Evolutionary conservation across 495 filamentous ascomycete species (phyloP).

Genomic region (Trichocladium antarcticum): DNA sequence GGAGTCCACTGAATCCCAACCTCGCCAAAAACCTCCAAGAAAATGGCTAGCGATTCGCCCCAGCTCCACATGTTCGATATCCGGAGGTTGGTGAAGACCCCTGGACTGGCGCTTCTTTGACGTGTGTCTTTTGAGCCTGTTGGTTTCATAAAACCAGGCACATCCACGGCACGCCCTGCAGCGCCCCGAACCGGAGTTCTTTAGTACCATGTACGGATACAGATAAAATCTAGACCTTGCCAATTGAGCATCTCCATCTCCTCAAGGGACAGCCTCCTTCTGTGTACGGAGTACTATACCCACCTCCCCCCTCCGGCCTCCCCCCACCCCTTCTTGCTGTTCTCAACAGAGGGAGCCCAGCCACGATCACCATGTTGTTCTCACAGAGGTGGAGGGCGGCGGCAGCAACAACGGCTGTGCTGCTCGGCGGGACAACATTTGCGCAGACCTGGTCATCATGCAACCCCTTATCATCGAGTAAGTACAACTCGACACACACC

Average conservation of each 20-base stretch:
- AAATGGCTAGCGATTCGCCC: neutral
- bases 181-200: too few relatives aligned
- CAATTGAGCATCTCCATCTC: too few relatives aligned
- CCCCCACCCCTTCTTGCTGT: too few relatives aligned
- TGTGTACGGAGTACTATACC: too few relatives aligned
- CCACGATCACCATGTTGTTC: conserved; percentile 7
- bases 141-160: too few relatives aligned
- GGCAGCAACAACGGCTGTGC: conserved; percentile 1
- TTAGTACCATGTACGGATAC: neutral
- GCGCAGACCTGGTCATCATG: conserved; percentile 29
- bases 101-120: too few relatives aligned
- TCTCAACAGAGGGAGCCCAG: too few relatives aligned
- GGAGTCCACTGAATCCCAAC: conserved; percentile 5
- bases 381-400: conserved; percentile 14
- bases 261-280: too few relatives aligned
- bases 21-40: conserved; percentile 2
- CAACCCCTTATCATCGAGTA: conserved; percentile 23
- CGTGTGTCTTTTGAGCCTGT: too few relatives aligned
- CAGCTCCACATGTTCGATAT: neutral
- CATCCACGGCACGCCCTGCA: too few relatives aligned
- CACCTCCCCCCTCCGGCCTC: too few relatives aligned
- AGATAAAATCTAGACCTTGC: neutral
- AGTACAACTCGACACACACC: conserved; percentile 1
- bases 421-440: conserved; percentile 10
- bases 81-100: conserved; percentile 5